Evolutionary conservation across 805 yeast genomes (phyloP).

Genomic region (Candida hispaniensis): DNA sequence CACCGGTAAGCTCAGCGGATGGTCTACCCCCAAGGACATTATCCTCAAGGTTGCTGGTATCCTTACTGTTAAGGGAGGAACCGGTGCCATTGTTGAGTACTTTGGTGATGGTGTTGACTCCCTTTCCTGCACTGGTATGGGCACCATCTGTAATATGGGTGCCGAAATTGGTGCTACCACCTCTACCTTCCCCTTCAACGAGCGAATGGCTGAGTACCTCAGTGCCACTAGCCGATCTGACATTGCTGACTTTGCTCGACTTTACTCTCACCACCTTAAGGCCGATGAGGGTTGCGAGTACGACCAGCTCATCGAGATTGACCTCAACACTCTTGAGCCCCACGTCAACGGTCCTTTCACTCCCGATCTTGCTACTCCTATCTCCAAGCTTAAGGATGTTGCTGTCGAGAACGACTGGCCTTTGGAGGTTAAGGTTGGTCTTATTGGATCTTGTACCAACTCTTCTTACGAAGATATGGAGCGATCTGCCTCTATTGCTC

Average conservation of each 20-base stretch:
- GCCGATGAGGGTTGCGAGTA: conserved; percentile 93
- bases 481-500: conserved; percentile 85
- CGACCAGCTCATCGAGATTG: conserved; percentile 86
- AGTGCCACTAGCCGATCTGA: conserved; percentile 76
- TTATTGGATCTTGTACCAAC: conserved; percentile 98
- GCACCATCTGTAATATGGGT: conserved; percentile 98
- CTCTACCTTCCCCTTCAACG: conserved; percentile 93
- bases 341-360: conserved; percentile 97
- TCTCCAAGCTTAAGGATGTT: conserved; percentile 73
- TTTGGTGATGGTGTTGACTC: conserved; percentile 91
- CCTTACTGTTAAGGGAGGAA: conserved; percentile 95
- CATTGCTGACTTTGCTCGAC: conserved; percentile 70
- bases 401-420: conserved; percentile 90
- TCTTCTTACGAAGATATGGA: conserved; percentile 98
- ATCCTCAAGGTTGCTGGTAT: conserved; percentile 88
- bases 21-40: conserved; percentile 97
- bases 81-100: conserved; percentile 93
- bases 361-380: conserved; percentile 94
- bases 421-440: conserved; percentile 79
- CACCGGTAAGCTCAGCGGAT: conserved; percentile 83
- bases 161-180: conserved; percentile 99
- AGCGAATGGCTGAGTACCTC: conserved; percentile 78
- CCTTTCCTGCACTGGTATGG: conserved; percentile 97
- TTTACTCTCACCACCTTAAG: conserved; percentile 48
- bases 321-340: conserved; percentile 83